Percentiles rank a stretch among this genome's conserved stretches.
Evolutionary conservation across 2,329 filamentous ascomycete species (phyloP).

Genomic region (Hypoxylon sp.): DNA sequence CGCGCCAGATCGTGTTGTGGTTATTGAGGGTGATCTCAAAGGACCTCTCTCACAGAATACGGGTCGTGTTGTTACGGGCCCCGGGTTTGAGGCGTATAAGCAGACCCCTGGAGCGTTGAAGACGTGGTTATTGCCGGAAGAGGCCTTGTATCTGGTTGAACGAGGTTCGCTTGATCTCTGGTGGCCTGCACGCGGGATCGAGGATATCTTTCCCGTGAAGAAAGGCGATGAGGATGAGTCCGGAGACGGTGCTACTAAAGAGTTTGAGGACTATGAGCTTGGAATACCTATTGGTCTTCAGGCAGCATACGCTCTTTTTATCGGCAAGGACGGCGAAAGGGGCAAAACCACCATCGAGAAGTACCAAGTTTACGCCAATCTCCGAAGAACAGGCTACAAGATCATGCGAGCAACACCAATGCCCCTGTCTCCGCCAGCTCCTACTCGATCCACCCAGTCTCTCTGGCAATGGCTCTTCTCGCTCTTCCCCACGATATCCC

Average conservation of each 20-base stretch:
- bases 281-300: constrained; percentile 91
- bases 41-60: constrained; percentile 82
- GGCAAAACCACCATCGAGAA: constrained; percentile 79
- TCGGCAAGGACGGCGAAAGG: constrained; percentile 76
- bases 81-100: constrained; percentile 58
- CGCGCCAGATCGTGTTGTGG: constrained; percentile 69
- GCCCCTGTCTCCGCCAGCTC: constrained; percentile 41
- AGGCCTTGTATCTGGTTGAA: constrained; percentile 91
- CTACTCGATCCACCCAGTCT: constrained; percentile 40
- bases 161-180: constrained; percentile 88
- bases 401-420: constrained; percentile 76
- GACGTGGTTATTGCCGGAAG: constrained; percentile 90
- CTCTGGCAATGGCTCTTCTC: constrained; percentile 70
- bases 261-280: constrained; percentile 65
- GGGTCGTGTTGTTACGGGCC: constrained; percentile 73
- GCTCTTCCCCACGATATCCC: constrained; percentile 56
- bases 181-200: constrained; percentile 76
- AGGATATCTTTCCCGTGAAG: constrained; percentile 62
- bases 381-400: constrained; percentile 87
- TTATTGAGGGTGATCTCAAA: constrained; percentile 76
- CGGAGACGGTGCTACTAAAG: constrained; percentile 37
- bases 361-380: constrained; percentile 88
- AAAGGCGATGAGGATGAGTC: constrained; percentile 50
- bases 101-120: constrained; percentile 71
- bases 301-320: constrained; percentile 87